A percentile compares a stretch with the other conserved stretches of the same genome.
Conservation (phyloP, 257 asterid species). For the Thymus mandschuricus region DNA sequence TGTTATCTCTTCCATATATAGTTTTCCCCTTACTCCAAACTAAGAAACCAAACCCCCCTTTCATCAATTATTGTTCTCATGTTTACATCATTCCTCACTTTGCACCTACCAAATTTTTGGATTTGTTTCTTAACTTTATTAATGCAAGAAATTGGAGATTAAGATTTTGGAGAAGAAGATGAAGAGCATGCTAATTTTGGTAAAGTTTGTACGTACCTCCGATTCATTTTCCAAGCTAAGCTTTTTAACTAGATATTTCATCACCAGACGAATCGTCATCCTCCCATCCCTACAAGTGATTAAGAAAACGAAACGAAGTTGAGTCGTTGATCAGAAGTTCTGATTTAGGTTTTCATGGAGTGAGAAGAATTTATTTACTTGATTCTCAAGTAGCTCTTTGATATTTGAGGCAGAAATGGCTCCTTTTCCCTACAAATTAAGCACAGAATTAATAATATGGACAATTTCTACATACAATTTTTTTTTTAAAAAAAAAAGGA, state of each 20-base stretch:
- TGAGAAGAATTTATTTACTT: constrained; percentile 47
- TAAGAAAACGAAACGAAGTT: too few relatives aligned
- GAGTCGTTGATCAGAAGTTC: too few relatives aligned
- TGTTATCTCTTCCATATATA: constrained; percentile 33
- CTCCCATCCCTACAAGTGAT: constrained; percentile 68
- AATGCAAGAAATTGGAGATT: neutral
- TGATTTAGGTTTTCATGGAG: neutral
- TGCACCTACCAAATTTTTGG: constrained; percentile 40
- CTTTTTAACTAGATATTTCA: constrained; percentile 84
- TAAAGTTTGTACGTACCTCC: constrained; percentile 57
- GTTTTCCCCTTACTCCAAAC: constrained; percentile 19
- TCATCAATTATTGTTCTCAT: constrained; percentile 39
- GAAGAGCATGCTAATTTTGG: neutral
- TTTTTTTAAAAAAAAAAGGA: too few relatives aligned
- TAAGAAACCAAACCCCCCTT: constrained; percentile 29
- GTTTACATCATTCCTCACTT: constrained; percentile 52
- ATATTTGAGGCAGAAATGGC: constrained; percentile 86
- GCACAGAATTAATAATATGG: neutral
- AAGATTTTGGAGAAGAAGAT: too few relatives aligned
- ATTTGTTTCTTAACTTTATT: too few relatives aligned
- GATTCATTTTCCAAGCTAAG: constrained; percentile 84
- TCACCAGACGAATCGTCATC: constrained; percentile 80
- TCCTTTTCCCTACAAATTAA: constrained; percentile 63
- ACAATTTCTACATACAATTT: neutral
- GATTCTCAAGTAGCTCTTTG: constrained; percentile 93